Evolutionary conservation across 1,284 basidiomycete genomes (phyloP), one percentile per base, ranked within the genome.

Genomic region (Apiotrichum veenhuisii): DNA sequence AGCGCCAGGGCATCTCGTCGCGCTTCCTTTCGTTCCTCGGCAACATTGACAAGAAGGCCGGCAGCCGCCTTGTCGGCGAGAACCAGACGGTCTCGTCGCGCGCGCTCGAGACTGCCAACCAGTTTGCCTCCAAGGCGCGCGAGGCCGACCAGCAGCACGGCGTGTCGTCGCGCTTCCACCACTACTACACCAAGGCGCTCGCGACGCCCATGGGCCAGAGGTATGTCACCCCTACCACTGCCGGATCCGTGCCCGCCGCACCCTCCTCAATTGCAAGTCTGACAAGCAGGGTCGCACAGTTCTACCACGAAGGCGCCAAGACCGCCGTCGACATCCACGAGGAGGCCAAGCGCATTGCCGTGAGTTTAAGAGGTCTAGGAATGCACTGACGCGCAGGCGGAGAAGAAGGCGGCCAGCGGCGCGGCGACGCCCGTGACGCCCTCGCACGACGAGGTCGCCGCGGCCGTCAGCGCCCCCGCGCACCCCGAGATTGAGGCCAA

Each of bases 1-100:
- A 82, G 55, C 85, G 90, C 73, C 85, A 89, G 66, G 93, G 93
- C 36, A 96, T 96, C 67, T 94, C 91, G 11, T 79, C 82, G 57
- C 83, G 83, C 46, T 96, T 96, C 83, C 77, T 94, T 44, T 75
- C 79, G 36, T 96, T 90, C 77, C 82, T 95, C 73, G 80, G 84
- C 40, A 75, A 78, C 27, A 69, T 95, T 51, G 89, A 93, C 76
- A 80, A 81, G 50, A 81, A 81, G 10, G 76, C 90, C 47, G 91
- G 90, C 52, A 74, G 81, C 57, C 84, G 83, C 59, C 80, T 77
- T 42, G 68, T 76, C 37, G 74, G 74, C 47, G 73, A 75, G 63
- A 70, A 74, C 65, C 61, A 74, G 68, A 93, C 88, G 3, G 78
- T 92, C 52, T 87, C 87, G 2, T 82, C 79, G 8, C 88, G 87